phyloP scores from a whole-genome alignment of 2,329 filamentous ascomycete species.

The Coleophoma crateriformis region DNA sequence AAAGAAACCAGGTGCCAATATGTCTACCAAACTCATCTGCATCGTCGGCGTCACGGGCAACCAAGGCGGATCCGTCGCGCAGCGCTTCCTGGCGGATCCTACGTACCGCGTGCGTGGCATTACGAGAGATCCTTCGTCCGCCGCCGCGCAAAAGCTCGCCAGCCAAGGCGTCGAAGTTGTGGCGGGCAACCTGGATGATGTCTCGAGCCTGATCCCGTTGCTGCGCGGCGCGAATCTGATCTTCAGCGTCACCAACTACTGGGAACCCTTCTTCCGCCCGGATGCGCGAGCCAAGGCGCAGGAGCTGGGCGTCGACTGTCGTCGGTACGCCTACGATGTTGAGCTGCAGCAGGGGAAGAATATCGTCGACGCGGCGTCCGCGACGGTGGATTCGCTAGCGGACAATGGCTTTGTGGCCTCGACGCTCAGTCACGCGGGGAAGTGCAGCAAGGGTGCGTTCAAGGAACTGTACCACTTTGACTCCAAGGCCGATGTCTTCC shows the following conservation, averaged over 20 bases:
- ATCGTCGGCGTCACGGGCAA: slow-evolving; percentile 40
- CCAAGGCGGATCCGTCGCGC: slow-evolving; percentile 43
- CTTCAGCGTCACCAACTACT: slow-evolving; percentile 52
- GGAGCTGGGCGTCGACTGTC: slow-evolving; percentile 33
- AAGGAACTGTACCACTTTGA: slow-evolving; percentile 48
- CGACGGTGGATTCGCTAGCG: slow-evolving; percentile 33
- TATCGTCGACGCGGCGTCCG: slow-evolving; percentile 46
- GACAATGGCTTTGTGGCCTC: slow-evolving; percentile 41
- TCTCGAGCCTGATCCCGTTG: slow-evolving; percentile 28
- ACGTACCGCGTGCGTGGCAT: slow-evolving; percentile 38
- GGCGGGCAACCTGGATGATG: slow-evolving; percentile 35
- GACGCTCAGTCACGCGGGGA: slow-evolving; percentile 41
- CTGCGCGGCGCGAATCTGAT: slow-evolving; percentile 43
- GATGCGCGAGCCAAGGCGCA: slow-evolving; percentile 34
- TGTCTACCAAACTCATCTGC: slow-evolving; percentile 26
- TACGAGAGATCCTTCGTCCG: slow-evolving; percentile 35
- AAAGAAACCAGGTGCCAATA: too few species aligned
- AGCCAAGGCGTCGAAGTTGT: slow-evolving; percentile 36
- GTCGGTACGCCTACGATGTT: slow-evolving; percentile 38
- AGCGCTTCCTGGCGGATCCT: slow-evolving; percentile 32
- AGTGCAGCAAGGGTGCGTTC: slow-evolving; percentile 38
- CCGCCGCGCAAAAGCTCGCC: slow-evolving; percentile 29
- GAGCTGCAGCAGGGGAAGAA: slow-evolving; percentile 49
- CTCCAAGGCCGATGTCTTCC: slow-evolving; percentile 44
- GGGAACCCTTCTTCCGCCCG: slow-evolving; percentile 41